Evolutionary conservation across 1,139 yeast species (phyloP), one percentile per base, ranked within the genome.

Genomic region (Zhuliangozyma blackwelliae): DNA sequence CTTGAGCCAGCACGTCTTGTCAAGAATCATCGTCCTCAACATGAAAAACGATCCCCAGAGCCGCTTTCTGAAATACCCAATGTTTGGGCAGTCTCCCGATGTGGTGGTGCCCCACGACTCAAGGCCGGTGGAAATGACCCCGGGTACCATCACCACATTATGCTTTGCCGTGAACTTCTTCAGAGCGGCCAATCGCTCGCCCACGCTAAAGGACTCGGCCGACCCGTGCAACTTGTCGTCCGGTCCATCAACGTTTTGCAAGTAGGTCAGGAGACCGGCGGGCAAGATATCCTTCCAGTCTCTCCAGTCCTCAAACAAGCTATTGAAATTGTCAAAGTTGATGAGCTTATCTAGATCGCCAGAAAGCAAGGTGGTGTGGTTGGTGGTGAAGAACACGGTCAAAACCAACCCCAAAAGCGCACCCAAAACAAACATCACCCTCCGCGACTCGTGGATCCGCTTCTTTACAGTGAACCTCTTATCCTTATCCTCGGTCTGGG

Each of bases 21-120:
- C 97, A 39, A 90, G 66, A 27, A 92, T 72, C 97, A 92, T 92
- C 3, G 96, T 82, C 46, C 87, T 72, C 40, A 92, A 66, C 98
- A 92, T 92, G 57, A 86, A 89, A 68, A 90, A 90, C 1, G 96
- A 86, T 0, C 98, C 98, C 98, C 98, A 92, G 39, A 92, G 60
- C 45, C 97, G 68, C 55, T 89, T 90, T 35, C 98, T 72, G 63
- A 90, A 92, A 57, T 90, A 95, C 20, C 81, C 74, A 40, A 80
- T 77, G 28, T 89, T 76, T 2, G 96, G 95, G 57, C 98, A 92
- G 9, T 63, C 68, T 9, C 84, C 95, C 2, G 68, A 75, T 1
- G 52, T 50, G 7, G 54, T 52, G 10, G 87, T 68, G 0, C 95
- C 84, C 98, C 98, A 92, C 32, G 92, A 82, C 58, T 94, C 98